These are phyloP conservation scores for Stemphylium beticola DNA, from an alignment of 2,329 filamentous ascomycete species.

Conservation along the genomic window DNA sequence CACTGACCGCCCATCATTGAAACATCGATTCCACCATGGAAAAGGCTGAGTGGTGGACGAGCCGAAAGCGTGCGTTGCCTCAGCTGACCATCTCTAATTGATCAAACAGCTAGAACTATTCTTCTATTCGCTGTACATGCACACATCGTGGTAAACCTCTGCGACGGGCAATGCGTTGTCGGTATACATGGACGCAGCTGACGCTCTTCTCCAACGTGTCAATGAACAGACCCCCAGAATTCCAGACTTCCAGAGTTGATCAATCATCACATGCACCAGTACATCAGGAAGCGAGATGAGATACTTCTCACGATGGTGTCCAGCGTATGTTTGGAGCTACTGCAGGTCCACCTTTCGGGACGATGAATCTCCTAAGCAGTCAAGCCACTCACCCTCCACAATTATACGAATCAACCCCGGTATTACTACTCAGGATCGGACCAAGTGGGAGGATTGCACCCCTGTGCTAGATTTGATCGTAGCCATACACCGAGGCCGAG, in stretches of 20 bases:
- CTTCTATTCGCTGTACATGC: not conserved
- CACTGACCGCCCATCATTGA: conserved; percentile 3
- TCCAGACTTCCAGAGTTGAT: too few relatives aligned
- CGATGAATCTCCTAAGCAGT: conserved; percentile 8
- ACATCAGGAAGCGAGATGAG: conserved; percentile 5
- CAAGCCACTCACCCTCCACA: conserved; percentile 11
- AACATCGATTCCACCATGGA: not conserved
- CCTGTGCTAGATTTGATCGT: conserved; percentile 5
- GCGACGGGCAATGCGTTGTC: too few relatives aligned
- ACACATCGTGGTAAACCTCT: too few relatives aligned
- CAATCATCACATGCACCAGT: too few relatives aligned
- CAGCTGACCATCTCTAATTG: not conserved
- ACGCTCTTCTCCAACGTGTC: too few relatives aligned
- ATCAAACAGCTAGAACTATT: not conserved
- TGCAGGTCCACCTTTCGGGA: conserved; percentile 27
- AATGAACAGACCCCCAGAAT: too few relatives aligned
- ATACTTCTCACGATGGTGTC: conserved; percentile 6
- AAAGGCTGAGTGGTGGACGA: too few relatives aligned
- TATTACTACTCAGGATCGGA: conserved; percentile 1
- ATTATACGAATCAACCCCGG: conserved; percentile 12
- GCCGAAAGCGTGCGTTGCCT: too few relatives aligned
- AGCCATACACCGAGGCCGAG: conserved; percentile 1
- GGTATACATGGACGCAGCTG: too few relatives aligned
- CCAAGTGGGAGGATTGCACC: conserved; percentile 3
- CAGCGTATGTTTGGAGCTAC: conserved; percentile 27